These are phyloP conservation scores for Sanghuangporus baumii DNA, from an alignment of 1,284 basidiomycete species.

Conservation along the genomic window DNA sequence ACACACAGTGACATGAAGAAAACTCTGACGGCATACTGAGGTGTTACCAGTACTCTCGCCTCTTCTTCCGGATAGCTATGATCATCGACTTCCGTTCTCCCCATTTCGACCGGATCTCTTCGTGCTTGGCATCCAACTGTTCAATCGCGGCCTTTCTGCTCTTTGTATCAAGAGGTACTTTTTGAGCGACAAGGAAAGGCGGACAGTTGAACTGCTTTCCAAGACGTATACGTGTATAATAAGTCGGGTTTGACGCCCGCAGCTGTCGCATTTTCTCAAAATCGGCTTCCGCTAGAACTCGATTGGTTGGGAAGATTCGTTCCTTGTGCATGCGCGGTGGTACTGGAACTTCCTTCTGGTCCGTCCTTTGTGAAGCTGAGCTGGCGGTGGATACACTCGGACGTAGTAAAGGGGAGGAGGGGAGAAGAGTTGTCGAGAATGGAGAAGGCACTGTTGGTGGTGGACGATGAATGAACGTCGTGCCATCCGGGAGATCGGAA, in stretches of 20 bases:
- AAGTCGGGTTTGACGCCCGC: slow-evolving; percentile 32
- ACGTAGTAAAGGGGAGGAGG: slow-evolving; percentile 60
- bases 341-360: slow-evolving; percentile 23
- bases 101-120: slow-evolving; percentile 28
- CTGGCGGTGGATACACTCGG: slow-evolving; percentile 5
- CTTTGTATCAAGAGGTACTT: slow-evolving; percentile 27
- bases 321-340: slow-evolving; percentile 35
- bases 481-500: slow-evolving; percentile 46
- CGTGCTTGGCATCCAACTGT: slow-evolving; percentile 28
- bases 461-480: slow-evolving; percentile 75
- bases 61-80: slow-evolving; percentile 29
- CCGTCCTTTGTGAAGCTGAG: slow-evolving; percentile 27
- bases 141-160: slow-evolving; percentile 24
- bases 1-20: not conserved
- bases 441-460: slow-evolving; percentile 69
- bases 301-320: slow-evolving; percentile 28
- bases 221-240: slow-evolving; percentile 30
- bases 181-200: slow-evolving; percentile 30
- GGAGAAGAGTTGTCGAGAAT: slow-evolving; percentile 58
- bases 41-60: slow-evolving; percentile 33
- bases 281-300: slow-evolving; percentile 44
- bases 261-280: slow-evolving; percentile 53
- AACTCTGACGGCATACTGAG: not conserved
- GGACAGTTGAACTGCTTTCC: slow-evolving; percentile 34
- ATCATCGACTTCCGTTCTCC: slow-evolving; percentile 32